Conservation (phyloP, 1,284 basidiomycete genomes). For the Naganishia albida region DNA sequence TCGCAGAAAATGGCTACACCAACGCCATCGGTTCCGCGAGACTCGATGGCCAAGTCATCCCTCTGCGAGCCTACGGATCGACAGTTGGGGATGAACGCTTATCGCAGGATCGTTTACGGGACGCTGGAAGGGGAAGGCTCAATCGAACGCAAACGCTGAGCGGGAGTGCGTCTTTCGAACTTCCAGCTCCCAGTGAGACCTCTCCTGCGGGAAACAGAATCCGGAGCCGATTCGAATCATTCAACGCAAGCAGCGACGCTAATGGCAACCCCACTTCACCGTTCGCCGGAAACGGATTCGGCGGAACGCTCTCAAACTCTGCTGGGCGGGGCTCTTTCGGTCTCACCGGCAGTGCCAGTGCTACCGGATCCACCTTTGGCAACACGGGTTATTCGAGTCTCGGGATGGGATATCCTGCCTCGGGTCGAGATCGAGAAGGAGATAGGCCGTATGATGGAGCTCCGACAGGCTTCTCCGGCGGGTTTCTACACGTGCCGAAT, state of each 20-base stretch:
- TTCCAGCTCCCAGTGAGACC: constrained; percentile 10
- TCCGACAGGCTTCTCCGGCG: constrained; percentile 15
- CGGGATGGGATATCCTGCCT: background rate
- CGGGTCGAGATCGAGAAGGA: constrained; percentile 10
- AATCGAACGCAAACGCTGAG: constrained; percentile 10
- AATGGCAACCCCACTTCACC: constrained; percentile 9
- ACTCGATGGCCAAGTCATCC: constrained; percentile 18
- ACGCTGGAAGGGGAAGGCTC: constrained; percentile 4
- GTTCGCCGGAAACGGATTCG: constrained; percentile 22
- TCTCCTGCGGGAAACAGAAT: constrained; percentile 19
- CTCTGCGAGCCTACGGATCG: constrained; percentile 10
- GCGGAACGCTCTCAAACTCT: constrained; percentile 13
- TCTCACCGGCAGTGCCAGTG: constrained; percentile 3
- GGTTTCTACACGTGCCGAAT: constrained; percentile 17
- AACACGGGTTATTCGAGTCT: background rate
- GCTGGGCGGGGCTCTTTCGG: constrained; percentile 12
- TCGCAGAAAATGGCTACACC: constrained; percentile 2
- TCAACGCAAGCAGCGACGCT: background rate
- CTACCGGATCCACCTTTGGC: constrained; percentile 10
- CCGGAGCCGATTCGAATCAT: constrained; percentile 2
- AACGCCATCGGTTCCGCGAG: constrained; percentile 14
- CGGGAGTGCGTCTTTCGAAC: constrained; percentile 6
- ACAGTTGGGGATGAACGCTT: background rate
- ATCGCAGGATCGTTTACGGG: constrained; percentile 7
- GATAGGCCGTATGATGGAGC: constrained; percentile 21